phyloP scores from a whole-genome alignment of 202 grass and related monocot species.

The Zizania palustris region DNA sequence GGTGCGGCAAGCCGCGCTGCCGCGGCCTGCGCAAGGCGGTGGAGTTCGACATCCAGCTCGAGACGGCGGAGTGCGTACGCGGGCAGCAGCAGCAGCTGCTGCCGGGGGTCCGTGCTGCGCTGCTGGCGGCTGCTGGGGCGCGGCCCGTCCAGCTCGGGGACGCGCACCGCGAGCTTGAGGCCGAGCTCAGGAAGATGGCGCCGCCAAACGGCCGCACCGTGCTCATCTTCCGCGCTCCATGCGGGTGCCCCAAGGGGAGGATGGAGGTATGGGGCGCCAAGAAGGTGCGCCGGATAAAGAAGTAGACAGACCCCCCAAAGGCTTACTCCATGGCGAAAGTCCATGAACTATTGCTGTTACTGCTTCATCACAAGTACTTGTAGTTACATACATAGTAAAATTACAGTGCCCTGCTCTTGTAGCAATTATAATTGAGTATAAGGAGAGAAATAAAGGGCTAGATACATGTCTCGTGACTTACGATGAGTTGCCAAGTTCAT shows the following conservation, averaged over 20 bases:
- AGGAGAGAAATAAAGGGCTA: slow-evolving; percentile 41
- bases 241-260: slow-evolving; percentile 67
- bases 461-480: slow-evolving; percentile 32
- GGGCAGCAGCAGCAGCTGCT: slow-evolving; percentile 36
- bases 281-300: slow-evolving; percentile 88
- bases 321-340: background rate
- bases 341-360: slow-evolving; percentile 1
- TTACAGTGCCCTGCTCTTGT: slow-evolving; percentile 43
- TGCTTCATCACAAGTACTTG: slow-evolving; percentile 15
- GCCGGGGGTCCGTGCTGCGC: slow-evolving; percentile 33
- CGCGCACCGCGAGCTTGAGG: slow-evolving; percentile 79
- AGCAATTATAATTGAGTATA: slow-evolving; percentile 34
- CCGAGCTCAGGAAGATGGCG: slow-evolving; percentile 88
- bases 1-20: slow-evolving; percentile 74
- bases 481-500: background rate
- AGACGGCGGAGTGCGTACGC: slow-evolving; percentile 83
- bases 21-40: slow-evolving; percentile 71
- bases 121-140: slow-evolving; percentile 20
- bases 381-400: slow-evolving; percentile 25
- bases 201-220: slow-evolving; percentile 77
- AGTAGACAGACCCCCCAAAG: slow-evolving; percentile 43
- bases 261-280: slow-evolving; percentile 87
- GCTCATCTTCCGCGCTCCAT: slow-evolving; percentile 68
- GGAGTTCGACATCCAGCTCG: slow-evolving; percentile 83
- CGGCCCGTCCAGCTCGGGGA: slow-evolving; percentile 53